phyloP scores from a whole-genome alignment of 1,284 basidiomycete species.

The Malassezia sp. region DNA sequence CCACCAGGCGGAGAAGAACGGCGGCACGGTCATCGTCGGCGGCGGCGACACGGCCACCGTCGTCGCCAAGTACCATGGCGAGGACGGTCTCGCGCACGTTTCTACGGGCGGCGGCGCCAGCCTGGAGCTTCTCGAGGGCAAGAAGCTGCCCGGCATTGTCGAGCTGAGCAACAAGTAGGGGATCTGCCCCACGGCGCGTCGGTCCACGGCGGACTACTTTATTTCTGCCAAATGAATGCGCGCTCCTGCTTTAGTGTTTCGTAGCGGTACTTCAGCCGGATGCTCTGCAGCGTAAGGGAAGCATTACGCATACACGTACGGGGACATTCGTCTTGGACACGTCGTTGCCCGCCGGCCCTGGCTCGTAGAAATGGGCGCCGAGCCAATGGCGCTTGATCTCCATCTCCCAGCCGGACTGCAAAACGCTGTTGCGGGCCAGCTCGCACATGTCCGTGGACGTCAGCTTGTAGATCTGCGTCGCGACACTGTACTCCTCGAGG shows the following conservation, averaged over 20 bases:
- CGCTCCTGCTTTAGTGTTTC: slow-evolving; percentile 15
- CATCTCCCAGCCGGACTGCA: slow-evolving; percentile 98
- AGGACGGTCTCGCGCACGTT: slow-evolving; percentile 86
- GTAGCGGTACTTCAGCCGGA: slow-evolving; percentile 15
- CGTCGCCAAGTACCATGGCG: slow-evolving; percentile 54
- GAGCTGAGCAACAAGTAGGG: slow-evolving; percentile 13
- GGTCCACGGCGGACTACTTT: no score
- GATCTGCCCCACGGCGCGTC: no score
- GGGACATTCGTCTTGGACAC: slow-evolving; percentile 71
- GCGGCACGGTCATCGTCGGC: slow-evolving; percentile 76
- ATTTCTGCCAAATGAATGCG: slow-evolving; percentile 12
- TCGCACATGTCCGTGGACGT: slow-evolving; percentile 57
- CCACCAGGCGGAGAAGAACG: slow-evolving; percentile 74
- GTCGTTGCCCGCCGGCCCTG: slow-evolving; percentile 41
- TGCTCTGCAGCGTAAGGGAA: no score
- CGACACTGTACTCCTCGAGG: slow-evolving; percentile 93
- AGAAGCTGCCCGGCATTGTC: slow-evolving; percentile 14
- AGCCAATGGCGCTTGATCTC: slow-evolving; percentile 86
- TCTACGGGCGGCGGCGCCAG: slow-evolving; percentile 93
- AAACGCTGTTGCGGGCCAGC: slow-evolving; percentile 85
- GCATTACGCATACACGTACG: no score
- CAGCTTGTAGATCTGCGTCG: slow-evolving; percentile 54
- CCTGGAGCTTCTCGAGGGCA: slow-evolving; percentile 49
- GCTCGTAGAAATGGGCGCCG: slow-evolving; percentile 65
- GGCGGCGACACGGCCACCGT: slow-evolving; percentile 47